Base-by-base conservation (phyloP, 352 stramenopile species). In the Blastocystis sp. region DNA sequence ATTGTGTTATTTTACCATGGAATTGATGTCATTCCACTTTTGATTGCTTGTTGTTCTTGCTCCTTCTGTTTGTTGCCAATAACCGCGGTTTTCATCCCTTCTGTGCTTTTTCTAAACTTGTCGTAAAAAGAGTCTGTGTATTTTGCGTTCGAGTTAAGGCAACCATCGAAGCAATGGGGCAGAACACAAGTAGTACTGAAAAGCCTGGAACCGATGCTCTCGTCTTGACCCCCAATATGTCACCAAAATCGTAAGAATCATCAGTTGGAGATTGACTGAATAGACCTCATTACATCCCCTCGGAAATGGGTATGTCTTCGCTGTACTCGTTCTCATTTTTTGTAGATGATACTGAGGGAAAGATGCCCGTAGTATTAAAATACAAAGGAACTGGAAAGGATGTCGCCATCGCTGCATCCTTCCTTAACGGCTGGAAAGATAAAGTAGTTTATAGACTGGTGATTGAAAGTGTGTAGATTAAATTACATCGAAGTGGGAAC, bases 401-500 rank as follows among this genome's bases (percentile, higher is more conserved):
- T 68, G 73, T 84, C 5, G 57, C 73, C 4, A 24, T 84, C 24
- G 73, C 73, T 48, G 73, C 73, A 54, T 84, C 73, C 13, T 84
- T 84, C 53, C 42, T 84, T 37, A 84, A 84, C 53, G 48, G 66
- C 53, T 84, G 73, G 73, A 56, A 84, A 44, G 73, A 84, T 53
- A 84, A 84, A 66, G 73, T 84, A 42, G 13, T 17, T 1, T 35
- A 4, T 37, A 24, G 6, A 54, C 33, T 48, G 22, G 22, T 42
- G 22, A 19, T n/a, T 19, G 19, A 48, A 53, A 79, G 17, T 48
- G 42, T n/a, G 66, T 58, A 89, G 78, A 64, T 89, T 17, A 89
- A 89, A 76, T 62, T 89, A 4, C 78, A 89, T 27, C 60, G 78
- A 11, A 89, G 78, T 78, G 78, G 78, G 24, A 89, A 89, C 42